Evolutionary conservation across 2,329 filamentous ascomycete species (phyloP), one percentile per base, ranked within the genome.

Genomic region (Colletotrichum liaoningense): DNA sequence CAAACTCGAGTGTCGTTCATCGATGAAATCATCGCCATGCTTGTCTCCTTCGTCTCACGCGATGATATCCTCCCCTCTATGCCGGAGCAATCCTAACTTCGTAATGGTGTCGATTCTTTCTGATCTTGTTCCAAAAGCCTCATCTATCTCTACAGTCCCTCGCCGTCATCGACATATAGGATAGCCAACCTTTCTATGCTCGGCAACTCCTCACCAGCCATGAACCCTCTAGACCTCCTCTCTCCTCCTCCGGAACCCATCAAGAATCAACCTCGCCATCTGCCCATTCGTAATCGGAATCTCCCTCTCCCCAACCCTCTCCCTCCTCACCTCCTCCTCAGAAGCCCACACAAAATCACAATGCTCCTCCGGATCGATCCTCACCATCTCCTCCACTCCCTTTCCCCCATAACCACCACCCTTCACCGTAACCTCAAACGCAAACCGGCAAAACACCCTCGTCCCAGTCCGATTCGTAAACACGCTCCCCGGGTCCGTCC

Each of bases 301-400:
- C 69, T 76, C 69, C 63, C 74, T 77, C 22, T 79, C 79, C n/a
- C 73, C 79, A 9, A 77, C 71, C 67, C 52, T 78, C 72, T 79
- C 77, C 7, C n/a, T 73, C 72, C 63, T 70, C 6, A 82, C 79
- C 75, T 85, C 83, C 19, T 81, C 81, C 78, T 84, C 81, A 0
- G 79, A 79, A 11, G 80, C 84, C 84, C 84, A 86, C 12, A 81
- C 76, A 67, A 74, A 85, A 24, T 79, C 79, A 77, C 82, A 80
- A 74, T 86, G 84, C 79, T 86, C 84, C n/a, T 81, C 78, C 2
- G 83, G 80, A 69, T 86, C 83, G 52, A 84, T 75, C 73, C 69
- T 78, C 28, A 86, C 82, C 11, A 9, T 19, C 7, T 76, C 75
- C 19, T 30, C 33, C 6, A 75, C 75, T 14, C 26, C 28, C 5